phyloP scores from a whole-genome alignment of 805 yeast genomes.

The Starmerella gropengiesseri region DNA sequence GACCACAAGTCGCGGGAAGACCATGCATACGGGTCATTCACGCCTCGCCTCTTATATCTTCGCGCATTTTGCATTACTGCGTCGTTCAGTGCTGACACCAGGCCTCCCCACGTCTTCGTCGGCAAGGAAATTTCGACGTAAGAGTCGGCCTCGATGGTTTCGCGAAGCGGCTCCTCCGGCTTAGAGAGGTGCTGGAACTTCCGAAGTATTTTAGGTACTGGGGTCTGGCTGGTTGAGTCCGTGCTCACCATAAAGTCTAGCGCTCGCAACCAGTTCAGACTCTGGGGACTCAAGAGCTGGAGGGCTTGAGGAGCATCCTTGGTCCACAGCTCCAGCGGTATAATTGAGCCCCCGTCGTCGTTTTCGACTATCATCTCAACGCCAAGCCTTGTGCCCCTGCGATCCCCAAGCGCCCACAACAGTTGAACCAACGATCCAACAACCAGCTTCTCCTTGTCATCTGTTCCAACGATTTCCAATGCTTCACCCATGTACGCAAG shows the following conservation, averaged over 20 bases:
- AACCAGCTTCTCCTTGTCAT: conserved; percentile 17
- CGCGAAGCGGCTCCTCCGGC: not conserved
- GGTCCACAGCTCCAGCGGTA: conserved; percentile 13
- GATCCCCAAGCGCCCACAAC: conserved; percentile 15
- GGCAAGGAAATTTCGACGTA: conserved; percentile 4
- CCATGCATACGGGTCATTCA: conserved; percentile 13
- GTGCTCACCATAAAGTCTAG: conserved; percentile 11
- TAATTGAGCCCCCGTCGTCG: conserved; percentile 16
- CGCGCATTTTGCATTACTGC: conserved; percentile 5
- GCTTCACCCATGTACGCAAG: conserved; percentile 15
- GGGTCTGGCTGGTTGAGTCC: conserved; percentile 9
- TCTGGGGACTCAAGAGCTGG: conserved; percentile 18
- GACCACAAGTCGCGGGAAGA: conserved; percentile 12
- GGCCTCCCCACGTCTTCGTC: conserved; percentile 10
- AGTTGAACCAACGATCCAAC: conserved; percentile 15
- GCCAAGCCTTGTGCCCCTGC: conserved; percentile 19
- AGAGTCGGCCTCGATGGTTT: conserved; percentile 1
- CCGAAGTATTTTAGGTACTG: not conserved
- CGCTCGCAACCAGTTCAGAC: conserved; percentile 11
- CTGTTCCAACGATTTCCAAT: conserved; percentile 19
- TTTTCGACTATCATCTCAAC: conserved; percentile 21
- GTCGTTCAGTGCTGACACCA: conserved; percentile 7
- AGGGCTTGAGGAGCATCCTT: not conserved
- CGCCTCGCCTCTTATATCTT: conserved; percentile 6
- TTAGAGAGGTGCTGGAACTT: not conserved